Evolutionary conservation across 129 eudicot genomes (phyloP), one percentile per base, ranked within the genome.

Genomic region (Ambrosia trifida): DNA sequence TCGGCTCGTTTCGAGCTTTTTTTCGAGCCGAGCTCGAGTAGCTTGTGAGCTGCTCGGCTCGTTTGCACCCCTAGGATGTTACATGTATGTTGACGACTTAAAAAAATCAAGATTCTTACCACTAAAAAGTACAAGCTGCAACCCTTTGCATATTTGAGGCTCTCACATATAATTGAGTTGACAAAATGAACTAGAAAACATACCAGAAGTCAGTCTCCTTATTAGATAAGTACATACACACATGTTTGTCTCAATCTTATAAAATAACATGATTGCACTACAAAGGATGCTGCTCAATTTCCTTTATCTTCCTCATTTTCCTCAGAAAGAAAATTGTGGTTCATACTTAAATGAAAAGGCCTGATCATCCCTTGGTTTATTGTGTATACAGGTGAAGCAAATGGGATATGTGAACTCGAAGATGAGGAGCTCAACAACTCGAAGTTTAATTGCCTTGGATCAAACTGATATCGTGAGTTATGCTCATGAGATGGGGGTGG

Each of bases 301-400:
- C 80, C 78, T 72, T 85, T 66, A 58, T 73, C 71, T 58, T 73
- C 52, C 66, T 82, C 76, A 56, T 69, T 75, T 62, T 73, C 84
- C 51, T 76, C 74, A 10, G 80, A 62, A 67, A 73, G 82, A 60
- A 69, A 81, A 53, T 80, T 73, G 11, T 80, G 78, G 69, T 78
- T 81, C 85, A 80, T 83, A 77, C 80, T 68, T 72, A 86, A 66
- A 20, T 80, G 80, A 64, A 80, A 78, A 9, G 90, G 90, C 68
- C 87, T 69, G 11, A 66, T 58, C 80, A 79, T 71, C 69, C 83
- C 81, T 72, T 79, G 88, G 78, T 50, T 76, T 58, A 76, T 72
- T 31, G 80, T 19, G 59, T 76, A 75, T 33, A 82, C 36, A 64
- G 84, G 75, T 57, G 80, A 78, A 56, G 83, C 64, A 30, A 74